Evolutionary conservation across 2,329 filamentous ascomycete genomes (phyloP).

Genomic region (Xylaria sp.): DNA sequence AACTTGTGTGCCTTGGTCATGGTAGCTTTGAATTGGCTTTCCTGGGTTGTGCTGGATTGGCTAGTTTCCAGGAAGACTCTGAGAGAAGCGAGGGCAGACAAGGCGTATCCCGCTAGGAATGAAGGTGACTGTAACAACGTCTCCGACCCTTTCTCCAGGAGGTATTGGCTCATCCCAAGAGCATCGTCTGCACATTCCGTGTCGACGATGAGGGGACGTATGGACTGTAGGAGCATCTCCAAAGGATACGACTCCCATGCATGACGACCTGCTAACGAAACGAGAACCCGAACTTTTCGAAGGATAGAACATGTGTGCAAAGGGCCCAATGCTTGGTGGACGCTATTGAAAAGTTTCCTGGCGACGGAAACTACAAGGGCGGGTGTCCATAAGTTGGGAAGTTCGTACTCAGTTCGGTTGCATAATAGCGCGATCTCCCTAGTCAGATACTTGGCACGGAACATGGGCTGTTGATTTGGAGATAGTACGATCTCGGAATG

Average conservation of each 20-base stretch:
- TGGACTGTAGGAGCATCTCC: slow-evolving; percentile 84
- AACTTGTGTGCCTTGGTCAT: slow-evolving; percentile 76
- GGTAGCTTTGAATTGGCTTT: slow-evolving; percentile 78
- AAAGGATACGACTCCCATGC: slow-evolving; percentile 80
- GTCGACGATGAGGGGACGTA: slow-evolving; percentile 78
- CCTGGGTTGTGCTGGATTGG: slow-evolving; percentile 80
- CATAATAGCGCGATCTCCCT: slow-evolving; percentile 80
- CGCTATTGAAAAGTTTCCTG: slow-evolving; percentile 76
- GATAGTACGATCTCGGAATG: slow-evolving; percentile 69
- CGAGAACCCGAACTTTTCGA: slow-evolving; percentile 79
- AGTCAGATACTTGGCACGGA: slow-evolving; percentile 75
- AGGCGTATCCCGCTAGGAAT: slow-evolving; percentile 78
- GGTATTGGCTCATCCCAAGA: slow-evolving; percentile 82
- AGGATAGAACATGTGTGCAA: slow-evolving; percentile 85
- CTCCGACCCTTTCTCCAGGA: slow-evolving; percentile 68
- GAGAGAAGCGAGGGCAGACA: slow-evolving; percentile 80
- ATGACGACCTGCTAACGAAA: slow-evolving; percentile 74
- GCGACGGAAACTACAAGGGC: slow-evolving; percentile 73
- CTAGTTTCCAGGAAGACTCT: slow-evolving; percentile 73
- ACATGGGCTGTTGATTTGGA: slow-evolving; percentile 82
- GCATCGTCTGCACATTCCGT: slow-evolving; percentile 89
- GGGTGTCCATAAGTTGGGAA: slow-evolving; percentile 72
- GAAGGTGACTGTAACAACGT: slow-evolving; percentile 69
- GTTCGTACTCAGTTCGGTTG: slow-evolving; percentile 67
- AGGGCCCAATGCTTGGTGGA: slow-evolving; percentile 82